phyloP scores from a whole-genome alignment of 148 eudicot genomes.

The Spergularia marina region DNA sequence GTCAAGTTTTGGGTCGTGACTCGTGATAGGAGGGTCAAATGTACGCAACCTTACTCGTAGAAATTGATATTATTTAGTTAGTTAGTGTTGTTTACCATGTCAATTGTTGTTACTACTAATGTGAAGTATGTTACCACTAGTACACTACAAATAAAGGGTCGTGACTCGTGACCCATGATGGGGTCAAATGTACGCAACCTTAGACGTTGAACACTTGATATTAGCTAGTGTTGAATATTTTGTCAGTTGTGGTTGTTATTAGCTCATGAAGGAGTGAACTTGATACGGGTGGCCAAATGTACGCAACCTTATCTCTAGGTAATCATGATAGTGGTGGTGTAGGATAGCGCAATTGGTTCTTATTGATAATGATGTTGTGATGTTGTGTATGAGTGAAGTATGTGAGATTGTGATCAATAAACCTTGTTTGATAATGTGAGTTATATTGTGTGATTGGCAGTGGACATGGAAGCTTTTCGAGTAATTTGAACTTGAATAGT shows the following conservation, averaged over 20 bases:
- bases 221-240: too few relatives aligned
- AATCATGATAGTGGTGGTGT: background rate
- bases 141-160: background rate
- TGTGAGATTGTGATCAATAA: background rate
- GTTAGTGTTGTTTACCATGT: background rate
- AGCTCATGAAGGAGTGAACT: background rate
- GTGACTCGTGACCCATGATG: background rate
- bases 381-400: background rate
- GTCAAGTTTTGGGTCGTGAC: too few relatives aligned
- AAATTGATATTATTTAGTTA: too few relatives aligned
- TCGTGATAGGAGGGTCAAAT: background rate
- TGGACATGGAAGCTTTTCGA: conserved; percentile 92
- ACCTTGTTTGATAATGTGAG: conserved; percentile 13
- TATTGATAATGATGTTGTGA: too few relatives aligned
- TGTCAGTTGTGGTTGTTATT: background rate
- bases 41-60: background rate
- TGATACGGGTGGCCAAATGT: background rate
- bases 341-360: too few relatives aligned
- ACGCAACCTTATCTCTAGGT: background rate
- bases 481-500: conserved; percentile 56
- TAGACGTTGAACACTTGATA: background rate
- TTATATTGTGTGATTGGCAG: conserved; percentile 29
- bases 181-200: background rate
- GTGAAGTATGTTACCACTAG: background rate
- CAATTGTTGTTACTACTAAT: background rate